Percentiles rank a stretch among this genome's conserved stretches.
phyloP scores from a whole-genome alignment of 441 rosid species.

The Pelargonium australe region DNA sequence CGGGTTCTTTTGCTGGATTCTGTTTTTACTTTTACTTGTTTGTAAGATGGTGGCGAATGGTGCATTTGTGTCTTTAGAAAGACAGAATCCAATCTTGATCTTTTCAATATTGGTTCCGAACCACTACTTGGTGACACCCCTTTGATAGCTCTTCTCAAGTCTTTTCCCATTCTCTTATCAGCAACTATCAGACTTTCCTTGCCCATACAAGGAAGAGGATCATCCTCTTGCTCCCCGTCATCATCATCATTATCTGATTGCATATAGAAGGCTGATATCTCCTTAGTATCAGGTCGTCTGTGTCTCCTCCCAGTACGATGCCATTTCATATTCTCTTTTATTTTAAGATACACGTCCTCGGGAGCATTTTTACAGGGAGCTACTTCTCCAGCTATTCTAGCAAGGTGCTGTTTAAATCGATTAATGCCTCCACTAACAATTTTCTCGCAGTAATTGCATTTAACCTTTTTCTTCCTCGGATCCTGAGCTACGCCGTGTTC shows the following conservation, averaged over 20 bases:
- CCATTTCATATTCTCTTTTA: constrained; percentile 97
- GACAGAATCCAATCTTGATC: constrained; percentile 61
- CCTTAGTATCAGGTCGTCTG: constrained; percentile 51
- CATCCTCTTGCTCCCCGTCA: constrained; percentile 50
- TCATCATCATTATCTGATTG: constrained; percentile 66
- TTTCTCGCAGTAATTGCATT: constrained; percentile 85
- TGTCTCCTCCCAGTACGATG: constrained; percentile 86
- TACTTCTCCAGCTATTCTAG: constrained; percentile 95
- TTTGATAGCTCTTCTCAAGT: constrained; percentile 37
- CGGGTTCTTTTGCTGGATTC: constrained; percentile 44
- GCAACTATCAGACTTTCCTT: constrained; percentile 39
- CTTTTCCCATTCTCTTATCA: constrained; percentile 41
- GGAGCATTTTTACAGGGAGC: constrained; percentile 81
- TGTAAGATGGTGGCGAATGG: constrained; percentile 31
- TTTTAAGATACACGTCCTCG: constrained; percentile 80
- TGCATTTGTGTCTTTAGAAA: constrained; percentile 45
- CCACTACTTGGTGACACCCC: constrained; percentile 40
- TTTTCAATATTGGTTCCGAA: constrained; percentile 49
- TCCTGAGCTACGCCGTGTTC: constrained; percentile 91
- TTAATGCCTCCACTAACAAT: constrained; percentile 87
- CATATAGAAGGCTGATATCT: constrained; percentile 41
- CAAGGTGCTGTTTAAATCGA: constrained; percentile 90
- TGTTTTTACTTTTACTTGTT: constrained; percentile 34
- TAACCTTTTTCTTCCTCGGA: constrained; percentile 81
- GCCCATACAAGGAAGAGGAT: constrained; percentile 30